Evolutionary conservation across 352 stramenopile species (phyloP).

Genomic region (Phytophthora hibernalis): DNA sequence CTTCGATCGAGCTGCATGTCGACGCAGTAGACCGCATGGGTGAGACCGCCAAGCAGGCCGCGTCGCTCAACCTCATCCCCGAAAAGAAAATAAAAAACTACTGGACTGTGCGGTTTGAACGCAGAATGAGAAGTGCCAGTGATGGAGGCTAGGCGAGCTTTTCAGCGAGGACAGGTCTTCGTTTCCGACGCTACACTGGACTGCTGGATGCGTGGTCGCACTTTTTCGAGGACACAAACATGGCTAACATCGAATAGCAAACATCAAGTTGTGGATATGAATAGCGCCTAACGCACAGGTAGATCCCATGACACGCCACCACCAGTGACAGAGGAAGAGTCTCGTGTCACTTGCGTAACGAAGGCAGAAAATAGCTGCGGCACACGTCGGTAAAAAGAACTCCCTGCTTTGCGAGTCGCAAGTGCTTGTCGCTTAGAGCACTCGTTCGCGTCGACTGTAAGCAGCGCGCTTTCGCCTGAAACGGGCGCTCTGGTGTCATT

Average conservation of each 20-base stretch:
- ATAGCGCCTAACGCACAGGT: slow-evolving; percentile 33
- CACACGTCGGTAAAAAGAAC: no score
- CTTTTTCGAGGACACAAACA: slow-evolving; percentile 27
- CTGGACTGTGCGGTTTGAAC: slow-evolving; percentile 3
- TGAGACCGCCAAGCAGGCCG: slow-evolving; percentile 20
- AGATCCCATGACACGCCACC: slow-evolving; percentile 13
- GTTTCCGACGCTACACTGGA: slow-evolving; percentile 32
- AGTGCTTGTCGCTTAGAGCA: slow-evolving; percentile 6
- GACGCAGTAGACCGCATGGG: slow-evolving; percentile 42
- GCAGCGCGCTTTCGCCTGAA: slow-evolving; percentile 6
- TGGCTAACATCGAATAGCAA: slow-evolving; percentile 3
- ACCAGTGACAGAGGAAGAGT: slow-evolving; percentile 18
- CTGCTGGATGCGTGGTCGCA: slow-evolving; percentile 35
- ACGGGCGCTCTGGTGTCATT: slow-evolving; percentile 16
- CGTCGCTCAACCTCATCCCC: slow-evolving; percentile 39
- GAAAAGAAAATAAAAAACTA: slow-evolving; percentile 9
- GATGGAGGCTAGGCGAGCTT: slow-evolving; percentile 26
- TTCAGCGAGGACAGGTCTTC: slow-evolving; percentile 27
- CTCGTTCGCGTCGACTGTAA: slow-evolving; percentile 1
- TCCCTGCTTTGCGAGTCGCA: not conserved
- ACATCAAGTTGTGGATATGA: slow-evolving; percentile 19
- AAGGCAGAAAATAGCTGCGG: slow-evolving; percentile 33
- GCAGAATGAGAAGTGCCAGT: slow-evolving; percentile 43
- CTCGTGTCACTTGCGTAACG: slow-evolving; percentile 13
- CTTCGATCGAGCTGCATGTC: slow-evolving; percentile 40